Evolutionary conservation across 208 protist species (phyloP), one percentile per base, ranked within the genome.

Genomic region (Jaenimonas drosophilae): DNA sequence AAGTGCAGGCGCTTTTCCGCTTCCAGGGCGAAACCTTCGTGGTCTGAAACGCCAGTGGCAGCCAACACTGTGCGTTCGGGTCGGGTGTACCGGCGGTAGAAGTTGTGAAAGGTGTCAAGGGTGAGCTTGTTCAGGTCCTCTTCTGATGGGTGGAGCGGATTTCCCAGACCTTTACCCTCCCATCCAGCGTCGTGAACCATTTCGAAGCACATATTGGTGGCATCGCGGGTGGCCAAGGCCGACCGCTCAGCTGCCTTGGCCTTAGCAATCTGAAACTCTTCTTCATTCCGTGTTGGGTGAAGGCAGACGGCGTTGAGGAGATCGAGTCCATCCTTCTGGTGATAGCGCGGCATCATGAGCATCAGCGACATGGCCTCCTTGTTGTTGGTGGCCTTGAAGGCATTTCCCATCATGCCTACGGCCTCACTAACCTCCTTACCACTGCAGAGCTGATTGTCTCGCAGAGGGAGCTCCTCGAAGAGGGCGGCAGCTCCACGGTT

Each of bases 141-240:
- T 42, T 70, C 63, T 3, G 57, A 70, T 21, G 75, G 80, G 27
- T 58, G 59, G 4, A 81, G 59, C 27, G 70, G 68, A 21, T 78
- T 81, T 25, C 82, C 80, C 2, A 91, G 59, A 0, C 80, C 83
- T 21, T 72, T 80, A 3, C 82, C 80, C 49, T 63, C 73, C 69
- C 78, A 95, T 7, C 76, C 88, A 0, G 88, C 88, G 57, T 93
- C 82, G 52, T 95, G 88, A 11, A 95, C 64, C 39, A 89, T 60
- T 43, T 95, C 88, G 41, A 95, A 90, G 44, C 78, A 81, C 62
- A 89, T 72, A 33, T 60, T 83, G 4, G 74, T 82, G 9, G 77
- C 78, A 48, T 95, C 88, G 17, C 82, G 64, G 17, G 39, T 59
- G 14, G 63, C 45, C 27, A 88, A 24, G 17, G 69, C 33, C 0